phyloP scores from a whole-genome alignment of 495 filamentous ascomycete species.

The Lasiosphaeria miniovina region DNA sequence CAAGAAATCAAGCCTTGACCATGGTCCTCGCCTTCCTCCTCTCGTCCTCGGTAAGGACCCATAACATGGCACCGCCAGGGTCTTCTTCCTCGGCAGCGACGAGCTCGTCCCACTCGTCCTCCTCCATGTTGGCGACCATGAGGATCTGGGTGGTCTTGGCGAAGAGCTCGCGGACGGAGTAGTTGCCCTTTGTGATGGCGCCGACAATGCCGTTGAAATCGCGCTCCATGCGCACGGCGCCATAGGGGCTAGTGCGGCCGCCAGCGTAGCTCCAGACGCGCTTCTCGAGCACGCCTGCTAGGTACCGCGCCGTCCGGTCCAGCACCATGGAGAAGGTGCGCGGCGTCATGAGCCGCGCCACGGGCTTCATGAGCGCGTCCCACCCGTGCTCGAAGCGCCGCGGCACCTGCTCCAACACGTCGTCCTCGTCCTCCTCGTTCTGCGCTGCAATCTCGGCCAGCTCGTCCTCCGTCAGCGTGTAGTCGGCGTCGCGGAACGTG shows the following conservation, averaged over 20 bases:
- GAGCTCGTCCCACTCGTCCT: constrained; percentile 90
- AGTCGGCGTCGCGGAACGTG: constrained; percentile 89
- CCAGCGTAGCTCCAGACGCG: constrained; percentile 78
- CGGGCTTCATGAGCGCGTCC: constrained; percentile 77
- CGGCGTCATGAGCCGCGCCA: constrained; percentile 79
- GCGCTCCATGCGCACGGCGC: constrained; percentile 82
- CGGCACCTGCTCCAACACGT: constrained; percentile 58
- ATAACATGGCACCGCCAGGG: constrained; percentile 47
- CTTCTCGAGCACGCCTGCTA: constrained; percentile 79
- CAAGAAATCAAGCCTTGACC: constrained; percentile 29
- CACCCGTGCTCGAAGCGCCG: constrained; percentile 75
- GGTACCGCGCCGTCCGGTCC: constrained; percentile 66
- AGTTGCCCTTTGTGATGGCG: constrained; percentile 72
- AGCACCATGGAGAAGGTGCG: constrained; percentile 67
- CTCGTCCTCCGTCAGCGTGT: constrained; percentile 55
- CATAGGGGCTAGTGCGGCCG: constrained; percentile 72
- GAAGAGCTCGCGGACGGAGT: constrained; percentile 79
- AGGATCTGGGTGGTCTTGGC: constrained; percentile 77
- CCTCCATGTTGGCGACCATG: constrained; percentile 93
- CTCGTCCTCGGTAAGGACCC: constrained; percentile 56
- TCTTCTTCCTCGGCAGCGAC: constrained; percentile 28
- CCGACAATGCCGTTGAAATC: constrained; percentile 79
- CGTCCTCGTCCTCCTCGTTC: constrained; percentile 52
- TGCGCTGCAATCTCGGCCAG: constrained; percentile 44
- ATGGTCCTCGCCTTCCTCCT: constrained; percentile 50